phyloP scores from a whole-genome alignment of 371 early-diverging fungal species.

The Apophysomyces trapeziformis region DNA sequence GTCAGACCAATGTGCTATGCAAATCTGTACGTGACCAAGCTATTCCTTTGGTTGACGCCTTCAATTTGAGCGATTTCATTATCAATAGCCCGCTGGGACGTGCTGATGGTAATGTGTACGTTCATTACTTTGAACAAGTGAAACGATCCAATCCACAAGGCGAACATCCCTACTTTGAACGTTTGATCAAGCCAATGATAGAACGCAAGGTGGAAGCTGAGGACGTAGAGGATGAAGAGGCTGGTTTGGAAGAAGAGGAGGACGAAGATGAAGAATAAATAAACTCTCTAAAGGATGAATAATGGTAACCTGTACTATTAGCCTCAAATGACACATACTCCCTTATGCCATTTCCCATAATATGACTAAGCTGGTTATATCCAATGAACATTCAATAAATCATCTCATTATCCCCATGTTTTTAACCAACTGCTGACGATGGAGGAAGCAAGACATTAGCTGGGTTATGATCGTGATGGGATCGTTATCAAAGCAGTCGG shows the following conservation, averaged over 20 bases:
- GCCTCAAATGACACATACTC: no score
- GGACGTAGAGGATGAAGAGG: conserved; percentile 59
- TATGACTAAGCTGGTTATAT: no score
- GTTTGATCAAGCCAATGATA: conserved; percentile 82
- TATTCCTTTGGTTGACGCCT: conserved; percentile 87
- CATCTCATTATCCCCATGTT: no score
- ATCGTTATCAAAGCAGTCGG: no score
- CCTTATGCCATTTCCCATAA: no score
- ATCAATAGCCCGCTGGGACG: conserved; percentile 92
- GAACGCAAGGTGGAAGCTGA: conserved; percentile 61
- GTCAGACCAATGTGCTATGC: conserved; percentile 72
- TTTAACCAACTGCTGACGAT: no score
- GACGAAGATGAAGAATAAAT: conserved; percentile 30
- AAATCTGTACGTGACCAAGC: conserved; percentile 77
- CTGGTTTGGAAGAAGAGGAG: conserved; percentile 41
- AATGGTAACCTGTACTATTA: no score
- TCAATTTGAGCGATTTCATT: conserved; percentile 85
- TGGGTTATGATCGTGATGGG: no score
- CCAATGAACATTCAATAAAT: no score
- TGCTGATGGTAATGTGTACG: conserved; percentile 88
- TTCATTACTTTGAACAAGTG: conserved; percentile 86
- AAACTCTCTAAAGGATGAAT: no score
- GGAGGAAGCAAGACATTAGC: no score
- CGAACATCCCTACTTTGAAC: conserved; percentile 81
- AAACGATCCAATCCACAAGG: conserved; percentile 75